These are phyloP conservation scores for Fusarium hostae DNA, from an alignment of 2,329 filamentous ascomycete species.

Conservation along the genomic window DNA sequence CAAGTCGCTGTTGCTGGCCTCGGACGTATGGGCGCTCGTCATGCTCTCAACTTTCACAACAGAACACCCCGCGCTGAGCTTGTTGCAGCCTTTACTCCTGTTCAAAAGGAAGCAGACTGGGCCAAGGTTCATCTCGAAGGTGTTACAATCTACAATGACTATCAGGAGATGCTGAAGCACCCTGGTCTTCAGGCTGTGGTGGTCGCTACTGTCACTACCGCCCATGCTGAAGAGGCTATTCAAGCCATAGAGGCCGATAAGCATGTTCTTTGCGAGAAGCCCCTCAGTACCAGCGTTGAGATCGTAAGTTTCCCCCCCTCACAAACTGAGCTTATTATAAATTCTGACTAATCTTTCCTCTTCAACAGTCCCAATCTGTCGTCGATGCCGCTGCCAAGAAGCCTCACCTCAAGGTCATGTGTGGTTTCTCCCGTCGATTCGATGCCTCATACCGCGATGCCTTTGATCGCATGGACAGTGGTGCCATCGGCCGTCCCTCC, in stretches of 20 bases:
- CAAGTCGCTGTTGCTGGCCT: constrained; percentile 42
- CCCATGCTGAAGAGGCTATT: constrained; percentile 43
- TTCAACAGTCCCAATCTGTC: constrained; percentile 65
- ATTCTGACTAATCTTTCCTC: not conserved
- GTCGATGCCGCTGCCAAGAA: constrained; percentile 65
- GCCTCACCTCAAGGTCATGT: constrained; percentile 72
- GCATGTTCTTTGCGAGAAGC: constrained; percentile 45
- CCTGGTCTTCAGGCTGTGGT: constrained; percentile 44
- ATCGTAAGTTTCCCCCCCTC: constrained; percentile 55
- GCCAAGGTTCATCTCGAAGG: constrained; percentile 39
- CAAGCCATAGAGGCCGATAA: constrained; percentile 43
- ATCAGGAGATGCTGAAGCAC: constrained; percentile 44
- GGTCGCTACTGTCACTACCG: constrained; percentile 43
- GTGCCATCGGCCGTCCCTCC: constrained; percentile 68
- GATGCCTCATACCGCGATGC: constrained; percentile 74
- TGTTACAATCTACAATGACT: constrained; percentile 39
- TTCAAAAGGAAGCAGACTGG: constrained; percentile 42
- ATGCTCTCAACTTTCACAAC: constrained; percentile 44
- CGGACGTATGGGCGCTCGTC: constrained; percentile 44
- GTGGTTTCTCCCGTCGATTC: constrained; percentile 59
- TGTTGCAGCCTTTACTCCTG: constrained; percentile 43
- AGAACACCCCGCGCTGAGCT: constrained; percentile 41
- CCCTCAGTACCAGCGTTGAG: constrained; percentile 54
- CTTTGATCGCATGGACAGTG: constrained; percentile 60
- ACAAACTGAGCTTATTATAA: not conserved